Conservation (phyloP, 345 rosid species). For the Toxicodendron radicans region DNA sequence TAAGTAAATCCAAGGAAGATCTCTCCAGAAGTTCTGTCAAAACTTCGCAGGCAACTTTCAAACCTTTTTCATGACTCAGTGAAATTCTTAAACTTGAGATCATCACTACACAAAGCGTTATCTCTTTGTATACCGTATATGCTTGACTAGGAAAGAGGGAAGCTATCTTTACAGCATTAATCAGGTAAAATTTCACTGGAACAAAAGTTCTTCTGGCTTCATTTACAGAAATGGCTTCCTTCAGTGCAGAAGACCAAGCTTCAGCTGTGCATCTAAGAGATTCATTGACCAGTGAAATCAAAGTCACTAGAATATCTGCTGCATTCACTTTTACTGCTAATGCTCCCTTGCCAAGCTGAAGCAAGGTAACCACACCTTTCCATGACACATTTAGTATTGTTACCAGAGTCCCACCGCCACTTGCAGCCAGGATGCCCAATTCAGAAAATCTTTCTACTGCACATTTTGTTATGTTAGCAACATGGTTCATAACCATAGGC, state of each 20-base stretch:
- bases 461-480: constrained; percentile 42
- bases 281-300: constrained; percentile 58
- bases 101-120: constrained; percentile 49
- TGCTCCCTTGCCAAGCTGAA: constrained; percentile 64
- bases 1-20: constrained; percentile 57
- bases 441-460: constrained; percentile 61
- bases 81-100: constrained; percentile 61
- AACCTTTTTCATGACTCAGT: constrained; percentile 47
- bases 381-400: constrained; percentile 82
- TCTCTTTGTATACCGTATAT: constrained; percentile 53
- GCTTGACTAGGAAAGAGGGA: constrained; percentile 71
- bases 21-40: constrained; percentile 77
- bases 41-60: constrained; percentile 62
- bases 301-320: constrained; percentile 62
- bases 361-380: constrained; percentile 89
- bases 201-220: constrained; percentile 86
- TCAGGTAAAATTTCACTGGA: constrained; percentile 88
- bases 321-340: constrained; percentile 45
- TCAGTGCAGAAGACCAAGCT: constrained; percentile 62
- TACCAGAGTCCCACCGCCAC: constrained; percentile 82
- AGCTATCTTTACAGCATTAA: constrained; percentile 72
- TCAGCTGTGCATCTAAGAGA: constrained; percentile 67
- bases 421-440: constrained; percentile 74
- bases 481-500: constrained; percentile 35
- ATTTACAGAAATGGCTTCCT: constrained; percentile 58